Base-by-base conservation (phyloP, 345 rosid species). In the Linum tenue region DNA sequence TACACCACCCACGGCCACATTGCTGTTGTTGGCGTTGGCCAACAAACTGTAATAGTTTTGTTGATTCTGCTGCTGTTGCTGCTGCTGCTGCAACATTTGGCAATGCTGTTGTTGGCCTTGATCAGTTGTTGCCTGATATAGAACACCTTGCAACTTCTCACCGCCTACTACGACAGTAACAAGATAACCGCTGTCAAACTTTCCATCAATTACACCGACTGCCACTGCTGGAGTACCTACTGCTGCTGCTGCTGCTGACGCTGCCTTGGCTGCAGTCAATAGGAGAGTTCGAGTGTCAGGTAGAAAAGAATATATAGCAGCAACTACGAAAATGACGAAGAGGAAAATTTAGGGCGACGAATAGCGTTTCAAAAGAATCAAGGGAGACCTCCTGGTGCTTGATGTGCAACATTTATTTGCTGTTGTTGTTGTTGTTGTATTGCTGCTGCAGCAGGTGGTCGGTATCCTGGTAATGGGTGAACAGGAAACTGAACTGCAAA, bases 101-200 rank as follows among this genome's bases (percentile, higher is more conserved):
- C 73, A 77, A 35, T 73, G 62, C 55, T 74, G 31, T 22, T 22
- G 31, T 22, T 22, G 69, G 64, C 66, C 62, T 51, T 74, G 31
- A 22, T 22, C 31, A 22, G 31, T 81, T 50, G 86, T 71, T 69
- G 77, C 78, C 76, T 84, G 90, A 69, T 86, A 90, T 14, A 94
- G 81, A 61, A 90, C 88, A 39, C 99, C 99, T 72, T 82, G 84
- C 42, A 94, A 85, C 82, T 72, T 72, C 80, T 91, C 92, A 7
- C 92, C 42, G 48, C 99, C 97, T 39, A 95, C 62, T 31, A 77
- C 78, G 42, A 91, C 92, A 22, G 97, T 89, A 56, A 95, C 83
- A 60, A 95, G 88, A 74, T 91, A 95, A 36, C 97, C 99, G 51
- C 85, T 78, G 57, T 94, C 97, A 37, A 88, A 84, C 68, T 94